Evolutionary conservation across 2,329 filamentous ascomycete species (phyloP).

Genomic region (Hypoxylon sp.): DNA sequence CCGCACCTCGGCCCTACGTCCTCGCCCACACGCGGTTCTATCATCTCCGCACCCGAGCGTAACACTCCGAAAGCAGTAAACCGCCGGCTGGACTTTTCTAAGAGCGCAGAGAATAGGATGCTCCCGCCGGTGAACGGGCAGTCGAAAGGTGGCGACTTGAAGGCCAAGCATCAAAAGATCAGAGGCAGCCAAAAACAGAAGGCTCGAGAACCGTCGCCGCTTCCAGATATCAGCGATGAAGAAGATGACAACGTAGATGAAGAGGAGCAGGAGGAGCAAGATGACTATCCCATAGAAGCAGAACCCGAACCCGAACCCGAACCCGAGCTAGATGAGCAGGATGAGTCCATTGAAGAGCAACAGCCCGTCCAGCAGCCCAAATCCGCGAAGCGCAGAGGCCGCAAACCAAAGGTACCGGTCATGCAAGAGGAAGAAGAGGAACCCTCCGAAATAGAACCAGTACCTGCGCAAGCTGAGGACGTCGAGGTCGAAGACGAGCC

Average conservation of each 20-base stretch:
- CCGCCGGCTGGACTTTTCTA: slow-evolving; percentile 62
- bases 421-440: slow-evolving; percentile 33
- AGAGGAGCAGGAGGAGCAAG: slow-evolving; percentile 36
- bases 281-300: slow-evolving; percentile 18
- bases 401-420: slow-evolving; percentile 38
- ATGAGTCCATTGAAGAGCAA: slow-evolving; percentile 19
- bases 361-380: slow-evolving; percentile 40
- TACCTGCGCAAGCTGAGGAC: slow-evolving; percentile 23
- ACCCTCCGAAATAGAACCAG: slow-evolving; percentile 14
- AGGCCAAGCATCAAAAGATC: slow-evolving; percentile 34
- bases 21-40: slow-evolving; percentile 55
- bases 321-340: not conserved
- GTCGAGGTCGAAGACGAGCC: slow-evolving; percentile 38
- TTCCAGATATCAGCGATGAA: slow-evolving; percentile 16
- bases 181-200: slow-evolving; percentile 35
- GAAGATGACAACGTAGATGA: slow-evolving; percentile 16
- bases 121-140: slow-evolving; percentile 34
- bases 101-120: slow-evolving; percentile 24
- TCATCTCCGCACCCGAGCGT: slow-evolving; percentile 42
- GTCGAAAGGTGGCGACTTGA: slow-evolving; percentile 40
- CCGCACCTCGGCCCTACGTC: slow-evolving; percentile 63
- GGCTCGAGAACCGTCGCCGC: slow-evolving; percentile 22
- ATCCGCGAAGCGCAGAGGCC: slow-evolving; percentile 36
- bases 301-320: slow-evolving; percentile 31
- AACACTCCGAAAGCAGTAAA: slow-evolving; percentile 54